Evolutionary conservation across 1,284 basidiomycete species (phyloP), one percentile per base, ranked within the genome.

Genomic region (Ustilago nuda): DNA sequence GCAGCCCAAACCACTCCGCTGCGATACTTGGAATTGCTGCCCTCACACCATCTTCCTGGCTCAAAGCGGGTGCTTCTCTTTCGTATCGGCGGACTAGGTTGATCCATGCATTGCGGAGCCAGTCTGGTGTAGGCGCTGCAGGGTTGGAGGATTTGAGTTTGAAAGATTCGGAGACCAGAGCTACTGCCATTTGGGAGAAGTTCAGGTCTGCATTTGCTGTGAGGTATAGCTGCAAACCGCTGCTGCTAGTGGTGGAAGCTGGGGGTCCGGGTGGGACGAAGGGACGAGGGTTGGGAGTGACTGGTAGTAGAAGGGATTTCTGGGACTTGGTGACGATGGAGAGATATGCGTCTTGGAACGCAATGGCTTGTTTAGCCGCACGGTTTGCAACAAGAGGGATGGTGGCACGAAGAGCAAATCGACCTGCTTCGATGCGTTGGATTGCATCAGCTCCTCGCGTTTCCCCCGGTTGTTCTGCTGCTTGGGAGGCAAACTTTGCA

Each of bases 171-270:
- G 64, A 60, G 3, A 72, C 76, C 17, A 84, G 81, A 0, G 78
- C 80, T 0, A 82, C 69, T 17, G 77, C 78, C 65, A 83, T 81
- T 56, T 85, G 84, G 15, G 61, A 61, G 56, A 84, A 84, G 75
- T 85, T 85, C 36, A 84, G 71, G 19, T 81, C 80, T 3, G 83
- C 67, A 50, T 74, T 84, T 11, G 75, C 82, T 8, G 83, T 82
- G n/a, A 82, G 61, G 66, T 75, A 83, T 32, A 85, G 78, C 41
- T 74, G 63, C 48, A 59, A n/a, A 23, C 12, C 35, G 37, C 33
- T 27, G 33, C 17, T 17, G n/a, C 30, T 39, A 15, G 73, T 41
- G 23, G 72, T 35, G 17, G 71, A 35, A 7, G 72, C 35, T 6
- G 78, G 43, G 11, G 56, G 56, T 4, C 73, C 76, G 6, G 81